Evolutionary conservation across 129 eudicot species (phyloP).

Genomic region (Tagetes patula): DNA sequence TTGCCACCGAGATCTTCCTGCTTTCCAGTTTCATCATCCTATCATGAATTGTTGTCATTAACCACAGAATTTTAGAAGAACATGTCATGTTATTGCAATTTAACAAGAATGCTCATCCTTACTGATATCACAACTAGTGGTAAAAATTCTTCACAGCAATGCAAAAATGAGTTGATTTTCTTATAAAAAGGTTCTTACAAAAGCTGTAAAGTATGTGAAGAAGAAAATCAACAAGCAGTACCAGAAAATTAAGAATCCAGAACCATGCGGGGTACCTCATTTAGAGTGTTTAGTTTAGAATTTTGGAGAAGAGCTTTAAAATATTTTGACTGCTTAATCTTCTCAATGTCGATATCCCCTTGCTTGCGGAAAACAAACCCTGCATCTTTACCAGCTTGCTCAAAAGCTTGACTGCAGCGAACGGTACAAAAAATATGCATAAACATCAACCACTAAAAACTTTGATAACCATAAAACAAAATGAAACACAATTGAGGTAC

Average conservation of each 20-base stretch:
- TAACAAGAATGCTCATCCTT: slow-evolving; percentile 20
- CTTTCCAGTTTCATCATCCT: slow-evolving; percentile 52
- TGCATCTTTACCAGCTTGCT: slow-evolving; percentile 77
- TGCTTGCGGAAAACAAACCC: slow-evolving; percentile 59
- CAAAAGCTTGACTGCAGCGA: slow-evolving; percentile 79
- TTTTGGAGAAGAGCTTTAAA: slow-evolving; percentile 59
- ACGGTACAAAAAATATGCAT: slow-evolving; percentile 24
- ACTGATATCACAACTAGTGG: slow-evolving; percentile 8
- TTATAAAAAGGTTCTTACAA: slow-evolving; percentile 15
- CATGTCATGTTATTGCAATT: slow-evolving; percentile 3
- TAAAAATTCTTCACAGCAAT: slow-evolving; percentile 17
- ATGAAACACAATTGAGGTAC: slow-evolving; percentile 9
- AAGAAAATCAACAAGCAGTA: slow-evolving; percentile 12
- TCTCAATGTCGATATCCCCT: slow-evolving; percentile 57
- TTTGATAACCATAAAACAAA: slow-evolving; percentile 1
- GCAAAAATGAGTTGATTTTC: slow-evolving; percentile 10
- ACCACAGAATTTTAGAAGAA: slow-evolving; percentile 12
- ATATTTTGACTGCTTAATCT: slow-evolving; percentile 75
- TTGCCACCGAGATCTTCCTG: slow-evolving; percentile 41
- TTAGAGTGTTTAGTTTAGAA: slow-evolving; percentile 40
- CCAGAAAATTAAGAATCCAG: slow-evolving; percentile 18
- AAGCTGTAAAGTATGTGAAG: neutral
- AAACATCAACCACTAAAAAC: slow-evolving; percentile 19
- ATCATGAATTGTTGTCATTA: slow-evolving; percentile 26
- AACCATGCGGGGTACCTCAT: slow-evolving; percentile 14